phyloP scores from a whole-genome alignment of 1,284 basidiomycete species.

The Crucibulum cyathiforme region DNA sequence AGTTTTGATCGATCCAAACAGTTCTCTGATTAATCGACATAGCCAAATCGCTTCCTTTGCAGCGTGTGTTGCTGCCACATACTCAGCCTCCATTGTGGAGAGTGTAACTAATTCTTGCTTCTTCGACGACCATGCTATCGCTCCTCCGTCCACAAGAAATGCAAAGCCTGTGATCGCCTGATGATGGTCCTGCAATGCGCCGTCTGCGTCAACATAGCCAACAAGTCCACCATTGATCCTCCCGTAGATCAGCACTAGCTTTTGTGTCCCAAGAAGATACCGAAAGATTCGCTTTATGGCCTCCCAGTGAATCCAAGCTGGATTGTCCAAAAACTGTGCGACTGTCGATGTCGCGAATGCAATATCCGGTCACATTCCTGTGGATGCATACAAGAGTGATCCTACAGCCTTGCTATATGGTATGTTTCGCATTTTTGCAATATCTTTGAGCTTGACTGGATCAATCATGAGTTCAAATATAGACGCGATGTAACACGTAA shows the following conservation, averaged over 20 bases:
- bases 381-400: neutral
- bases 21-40: neutral
- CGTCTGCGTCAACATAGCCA: conserved; percentile 1
- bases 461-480: no score
- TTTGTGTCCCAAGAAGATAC: neutral
- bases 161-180: conserved; percentile 13
- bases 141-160: conserved; percentile 11
- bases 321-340: neutral
- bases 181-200: conserved; percentile 15
- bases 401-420: neutral
- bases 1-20: neutral
- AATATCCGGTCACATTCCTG: neutral
- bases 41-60: neutral
- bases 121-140: conserved; percentile 15
- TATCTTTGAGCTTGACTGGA: neutral
- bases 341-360: neutral
- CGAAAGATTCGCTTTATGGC: no score
- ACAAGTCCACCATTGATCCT: neutral
- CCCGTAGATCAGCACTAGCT: conserved; percentile 4
- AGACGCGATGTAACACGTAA: no score
- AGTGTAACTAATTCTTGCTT: conserved; percentile 4
- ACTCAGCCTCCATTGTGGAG: neutral
- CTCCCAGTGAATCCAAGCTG: neutral
- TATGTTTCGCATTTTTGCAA: neutral
- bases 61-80: neutral